Base-by-base conservation (phyloP, 2,329 filamentous ascomycete species). In the Penicillium sp. region DNA sequence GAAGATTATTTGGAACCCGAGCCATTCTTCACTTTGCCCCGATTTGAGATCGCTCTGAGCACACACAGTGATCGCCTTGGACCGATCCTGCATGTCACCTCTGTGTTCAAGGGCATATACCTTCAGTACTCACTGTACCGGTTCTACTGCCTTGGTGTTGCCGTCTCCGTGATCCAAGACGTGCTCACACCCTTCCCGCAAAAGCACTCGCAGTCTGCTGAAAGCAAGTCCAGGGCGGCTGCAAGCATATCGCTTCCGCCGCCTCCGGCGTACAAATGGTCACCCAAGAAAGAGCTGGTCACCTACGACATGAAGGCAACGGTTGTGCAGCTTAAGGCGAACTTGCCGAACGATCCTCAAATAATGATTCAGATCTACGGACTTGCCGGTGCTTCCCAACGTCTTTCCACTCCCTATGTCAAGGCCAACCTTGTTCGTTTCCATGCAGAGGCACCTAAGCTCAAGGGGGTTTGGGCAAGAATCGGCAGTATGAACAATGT, bases 51-150 rank as follows among this genome's bases (percentile, higher is more conserved):
- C 29, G 88, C 90, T 1, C 82, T 97, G 53, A 91, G 88, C 29
- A 95, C 94, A 0, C 81, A 86, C 4, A 95, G 90, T 60, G 94
- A 99, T 71, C 84, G 84, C 31, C 90, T 96, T 66, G 93, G 92
- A 0, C 89, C 91, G 0, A 81, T 96, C 6, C 90, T 97, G 67
- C 91, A 97, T 68, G 75, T 97, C 41, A 91, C 95, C 62, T 89
- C 90, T 0, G 84, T 89, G 50, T 82, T 94, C 21, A 88, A 88
- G 62, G 90, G 89, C 6, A 75, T 99, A 2, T 85, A 90, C 57
- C 68, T 96, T 8, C 88, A 95, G 48, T 97, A 97, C 69, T 99
- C 95, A 0, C 82, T 99, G 0, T 96, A 95, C 71, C 87, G 92
- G 4, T 92, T 96, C 69, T 99, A 97, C 68, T 88, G 92, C 0